Conservation (phyloP, 2,329 filamentous ascomycete genomes). For the Emmonsiellopsis sp. region DNA sequence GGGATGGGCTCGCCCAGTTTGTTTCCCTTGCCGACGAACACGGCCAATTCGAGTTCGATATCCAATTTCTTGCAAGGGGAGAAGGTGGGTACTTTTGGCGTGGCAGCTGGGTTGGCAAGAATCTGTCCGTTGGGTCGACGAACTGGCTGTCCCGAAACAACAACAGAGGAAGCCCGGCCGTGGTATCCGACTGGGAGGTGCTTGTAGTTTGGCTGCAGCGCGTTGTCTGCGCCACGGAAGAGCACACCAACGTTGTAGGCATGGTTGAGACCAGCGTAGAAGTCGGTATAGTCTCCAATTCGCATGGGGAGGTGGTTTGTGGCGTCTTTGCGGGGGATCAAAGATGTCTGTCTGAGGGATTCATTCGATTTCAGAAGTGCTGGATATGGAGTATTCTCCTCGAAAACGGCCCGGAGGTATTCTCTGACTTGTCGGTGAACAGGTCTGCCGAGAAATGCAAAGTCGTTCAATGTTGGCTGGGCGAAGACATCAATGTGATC, state of each 20-base stretch:
- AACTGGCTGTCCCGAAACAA: slow-evolving; percentile 65
- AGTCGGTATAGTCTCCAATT: slow-evolving; percentile 79
- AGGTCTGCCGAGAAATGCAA: slow-evolving; percentile 61
- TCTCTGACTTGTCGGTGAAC: slow-evolving; percentile 60
- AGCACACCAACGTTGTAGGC: slow-evolving; percentile 64
- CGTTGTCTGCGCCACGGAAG: slow-evolving; percentile 63
- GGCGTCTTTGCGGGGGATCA: slow-evolving; percentile 52
- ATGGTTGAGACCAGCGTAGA: slow-evolving; percentile 73
- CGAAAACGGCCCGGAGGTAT: slow-evolving; percentile 60
- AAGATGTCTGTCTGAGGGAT: slow-evolving; percentile 45
- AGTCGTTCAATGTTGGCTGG: slow-evolving; percentile 59
- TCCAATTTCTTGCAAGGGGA: slow-evolving; percentile 60
- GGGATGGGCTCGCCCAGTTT: slow-evolving; percentile 55
- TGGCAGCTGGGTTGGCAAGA: slow-evolving; percentile 52
- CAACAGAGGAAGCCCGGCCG: slow-evolving; percentile 65
- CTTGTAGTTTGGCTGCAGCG: slow-evolving; percentile 72
- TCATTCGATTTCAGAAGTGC: slow-evolving; percentile 55
- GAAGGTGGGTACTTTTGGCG: slow-evolving; percentile 55
- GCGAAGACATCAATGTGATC: slow-evolving; percentile 54
- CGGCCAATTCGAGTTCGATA: slow-evolving; percentile 72
- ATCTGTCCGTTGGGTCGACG: slow-evolving; percentile 69
- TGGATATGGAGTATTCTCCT: slow-evolving; percentile 49
- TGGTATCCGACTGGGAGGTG: slow-evolving; percentile 78
- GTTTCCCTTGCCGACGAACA: slow-evolving; percentile 60
- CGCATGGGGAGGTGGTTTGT: slow-evolving; percentile 64